Evolutionary conservation across 805 yeast genomes (phyloP).

Genomic region (Yarrowia yakushimensis): DNA sequence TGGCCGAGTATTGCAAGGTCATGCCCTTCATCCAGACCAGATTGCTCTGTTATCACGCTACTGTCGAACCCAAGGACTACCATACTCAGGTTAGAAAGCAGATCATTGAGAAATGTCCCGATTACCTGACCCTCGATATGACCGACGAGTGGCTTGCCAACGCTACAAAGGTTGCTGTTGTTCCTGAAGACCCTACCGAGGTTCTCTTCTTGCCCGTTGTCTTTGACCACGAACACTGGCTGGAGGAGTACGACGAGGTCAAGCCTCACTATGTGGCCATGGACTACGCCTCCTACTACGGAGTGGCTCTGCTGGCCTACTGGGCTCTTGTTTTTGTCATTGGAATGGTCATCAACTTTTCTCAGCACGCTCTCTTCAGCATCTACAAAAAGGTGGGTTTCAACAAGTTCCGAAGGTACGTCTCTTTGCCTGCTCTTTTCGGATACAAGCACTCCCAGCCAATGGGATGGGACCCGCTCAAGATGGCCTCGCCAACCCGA

Average conservation of each 20-base stretch:
- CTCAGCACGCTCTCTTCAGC: background rate
- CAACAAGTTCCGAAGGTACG: slow-evolving; percentile 30
- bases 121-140: background rate
- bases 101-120: background rate
- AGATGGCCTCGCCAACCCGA: slow-evolving; percentile 42
- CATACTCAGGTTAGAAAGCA: slow-evolving; percentile 14
- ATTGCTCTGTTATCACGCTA: slow-evolving; percentile 4
- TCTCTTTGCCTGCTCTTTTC: slow-evolving; percentile 38
- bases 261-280: background rate
- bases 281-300: slow-evolving; percentile 28
- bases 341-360: slow-evolving; percentile 30
- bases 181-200: background rate
- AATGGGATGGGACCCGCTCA: slow-evolving; percentile 26
- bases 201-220: background rate
- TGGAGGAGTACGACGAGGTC: slow-evolving; percentile 15
- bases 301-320: slow-evolving; percentile 35
- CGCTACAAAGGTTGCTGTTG: background rate
- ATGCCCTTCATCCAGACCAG: background rate
- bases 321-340: slow-evolving; percentile 35
- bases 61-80: background rate
- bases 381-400: slow-evolving; percentile 27
- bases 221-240: background rate
- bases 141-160: background rate
- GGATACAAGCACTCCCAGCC: slow-evolving; percentile 36
- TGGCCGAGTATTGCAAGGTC: background rate